Evolutionary conservation across 1,284 basidiomycete species (phyloP).

Genomic region (Trichosporon ovoides): DNA sequence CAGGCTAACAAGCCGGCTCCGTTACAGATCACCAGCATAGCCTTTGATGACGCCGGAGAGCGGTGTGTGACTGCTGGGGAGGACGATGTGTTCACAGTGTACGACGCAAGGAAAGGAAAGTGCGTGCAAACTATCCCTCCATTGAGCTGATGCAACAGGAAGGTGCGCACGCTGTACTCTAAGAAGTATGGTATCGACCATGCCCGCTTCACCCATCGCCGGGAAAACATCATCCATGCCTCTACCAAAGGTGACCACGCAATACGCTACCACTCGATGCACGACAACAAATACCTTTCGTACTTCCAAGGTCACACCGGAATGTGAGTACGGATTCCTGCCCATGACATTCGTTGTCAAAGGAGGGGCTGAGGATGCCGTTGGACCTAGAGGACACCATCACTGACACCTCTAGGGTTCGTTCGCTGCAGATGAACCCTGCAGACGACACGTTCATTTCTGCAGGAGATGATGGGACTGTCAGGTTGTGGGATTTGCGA

Average conservation of each 20-base stretch:
- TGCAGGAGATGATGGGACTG: slow-evolving; percentile 85
- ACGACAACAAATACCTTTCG: slow-evolving; percentile 91
- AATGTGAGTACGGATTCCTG: slow-evolving; percentile 52
- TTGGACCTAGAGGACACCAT: too few species aligned
- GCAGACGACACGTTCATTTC: slow-evolving; percentile 94
- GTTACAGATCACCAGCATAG: slow-evolving; percentile 67
- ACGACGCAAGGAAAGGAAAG: slow-evolving; percentile 85
- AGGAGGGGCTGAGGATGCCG: too few species aligned
- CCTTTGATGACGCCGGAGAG: slow-evolving; percentile 87
- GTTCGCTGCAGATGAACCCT: slow-evolving; percentile 86
- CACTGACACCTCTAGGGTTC: slow-evolving; percentile 55
- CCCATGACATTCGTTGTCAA: too few species aligned
- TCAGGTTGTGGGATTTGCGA: slow-evolving; percentile 94
- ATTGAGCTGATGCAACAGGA: slow-evolving; percentile 53
- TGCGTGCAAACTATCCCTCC: slow-evolving; percentile 61
- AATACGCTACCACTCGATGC: slow-evolving; percentile 86
- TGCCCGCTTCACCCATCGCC: slow-evolving; percentile 88
- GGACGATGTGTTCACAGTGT: slow-evolving; percentile 87
- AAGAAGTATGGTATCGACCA: slow-evolving; percentile 96
- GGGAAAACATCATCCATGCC: slow-evolving; percentile 76
- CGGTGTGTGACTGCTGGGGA: slow-evolving; percentile 80
- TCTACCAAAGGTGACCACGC: slow-evolving; percentile 88
- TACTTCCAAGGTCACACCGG: slow-evolving; percentile 94
- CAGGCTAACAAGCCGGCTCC: slow-evolving; percentile 41
- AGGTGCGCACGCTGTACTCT: slow-evolving; percentile 72